These are phyloP conservation scores for Fusarium brachygibbosum DNA, from an alignment of 2,329 filamentous ascomycete species.

Conservation along the genomic window DNA sequence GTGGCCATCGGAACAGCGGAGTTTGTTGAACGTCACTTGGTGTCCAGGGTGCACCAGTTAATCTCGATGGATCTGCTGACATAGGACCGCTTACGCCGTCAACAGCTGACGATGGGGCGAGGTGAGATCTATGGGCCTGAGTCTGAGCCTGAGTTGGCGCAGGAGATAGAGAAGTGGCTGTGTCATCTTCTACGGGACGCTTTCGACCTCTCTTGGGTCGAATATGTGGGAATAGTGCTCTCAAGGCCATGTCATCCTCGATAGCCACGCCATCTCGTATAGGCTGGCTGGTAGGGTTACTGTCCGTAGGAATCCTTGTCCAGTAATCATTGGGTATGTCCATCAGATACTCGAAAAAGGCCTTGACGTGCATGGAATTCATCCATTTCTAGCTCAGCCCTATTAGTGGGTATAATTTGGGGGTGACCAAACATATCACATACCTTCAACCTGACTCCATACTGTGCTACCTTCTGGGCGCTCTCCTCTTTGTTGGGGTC, in stretches of 20 bases:
- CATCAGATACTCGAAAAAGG: conserved; percentile 92
- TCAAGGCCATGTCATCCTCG: conserved; percentile 89
- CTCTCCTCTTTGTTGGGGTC: conserved; percentile 87
- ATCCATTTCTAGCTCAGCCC: conserved; percentile 81
- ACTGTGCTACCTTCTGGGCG: conserved; percentile 94
- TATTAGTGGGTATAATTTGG: conserved; percentile 16
- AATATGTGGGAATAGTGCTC: conserved; percentile 84
- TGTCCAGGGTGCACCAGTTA: conserved; percentile 54
- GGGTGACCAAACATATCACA: conserved; percentile 19
- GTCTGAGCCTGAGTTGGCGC: conserved; percentile 63
- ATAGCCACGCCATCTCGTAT: conserved; percentile 84
- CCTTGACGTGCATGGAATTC: conserved; percentile 95
- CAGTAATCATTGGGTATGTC: conserved; percentile 85
- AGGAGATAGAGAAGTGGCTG: conserved; percentile 53
- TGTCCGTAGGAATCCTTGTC: conserved; percentile 76
- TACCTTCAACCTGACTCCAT: conserved; percentile 91
- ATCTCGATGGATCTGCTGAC: conserved; percentile 61
- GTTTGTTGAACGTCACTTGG: conserved; percentile 63
- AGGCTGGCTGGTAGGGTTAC: conserved; percentile 72
- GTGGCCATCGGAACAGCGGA: conserved; percentile 77
- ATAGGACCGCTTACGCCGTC: conserved; percentile 63
- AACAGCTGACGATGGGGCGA: conserved; percentile 65
- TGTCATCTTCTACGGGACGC: conserved; percentile 73
- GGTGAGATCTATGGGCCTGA: conserved; percentile 71
- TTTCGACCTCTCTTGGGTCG: conserved; percentile 73